Conservation (phyloP, 805 yeast species). For the Brettanomyces custersianus region DNA sequence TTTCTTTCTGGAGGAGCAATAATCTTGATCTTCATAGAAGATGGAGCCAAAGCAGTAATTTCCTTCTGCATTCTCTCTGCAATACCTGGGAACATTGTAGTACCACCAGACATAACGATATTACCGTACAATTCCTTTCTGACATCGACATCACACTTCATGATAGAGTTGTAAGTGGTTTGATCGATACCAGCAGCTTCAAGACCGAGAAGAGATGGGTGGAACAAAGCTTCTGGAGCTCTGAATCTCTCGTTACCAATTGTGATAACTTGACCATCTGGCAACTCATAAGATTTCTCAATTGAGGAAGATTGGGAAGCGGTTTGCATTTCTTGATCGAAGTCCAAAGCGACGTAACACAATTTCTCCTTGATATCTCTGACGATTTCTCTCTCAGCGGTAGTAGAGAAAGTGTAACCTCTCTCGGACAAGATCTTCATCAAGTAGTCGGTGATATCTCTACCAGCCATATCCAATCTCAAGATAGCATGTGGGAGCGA, state of each 20-base stretch:
- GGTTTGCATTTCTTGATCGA: constrained; percentile 99
- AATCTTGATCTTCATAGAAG: constrained; percentile 99
- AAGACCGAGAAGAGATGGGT: constrained; percentile 80
- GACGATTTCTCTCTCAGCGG: constrained; percentile 97
- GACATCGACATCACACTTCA: constrained; percentile 98
- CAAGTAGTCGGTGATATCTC: constrained; percentile 98
- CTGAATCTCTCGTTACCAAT: constrained; percentile 99
- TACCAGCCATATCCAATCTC: constrained; percentile 99
- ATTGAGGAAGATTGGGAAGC: constrained; percentile 96
- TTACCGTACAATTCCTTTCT: constrained; percentile 98
- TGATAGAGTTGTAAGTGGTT: constrained; percentile 89
- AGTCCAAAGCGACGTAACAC: constrained; percentile 98
- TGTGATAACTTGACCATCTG: constrained; percentile 99
- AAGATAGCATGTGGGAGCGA: constrained; percentile 97
- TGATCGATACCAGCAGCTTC: constrained; percentile 99
- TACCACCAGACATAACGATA: constrained; percentile 99
- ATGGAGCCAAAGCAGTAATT: constrained; percentile 98
- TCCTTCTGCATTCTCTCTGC: constrained; percentile 99
- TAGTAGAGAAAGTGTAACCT: constrained; percentile 97
- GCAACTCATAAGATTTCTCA: constrained; percentile 98
- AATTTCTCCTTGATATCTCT: constrained; percentile 96
- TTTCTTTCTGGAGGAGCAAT: constrained; percentile 99
- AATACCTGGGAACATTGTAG: constrained; percentile 99
- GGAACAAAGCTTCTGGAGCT: constrained; percentile 99
- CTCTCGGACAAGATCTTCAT: constrained; percentile 98